phyloP scores from a whole-genome alignment of 306 rosid genomes.

The Cyclanthera cordifolia region DNA sequence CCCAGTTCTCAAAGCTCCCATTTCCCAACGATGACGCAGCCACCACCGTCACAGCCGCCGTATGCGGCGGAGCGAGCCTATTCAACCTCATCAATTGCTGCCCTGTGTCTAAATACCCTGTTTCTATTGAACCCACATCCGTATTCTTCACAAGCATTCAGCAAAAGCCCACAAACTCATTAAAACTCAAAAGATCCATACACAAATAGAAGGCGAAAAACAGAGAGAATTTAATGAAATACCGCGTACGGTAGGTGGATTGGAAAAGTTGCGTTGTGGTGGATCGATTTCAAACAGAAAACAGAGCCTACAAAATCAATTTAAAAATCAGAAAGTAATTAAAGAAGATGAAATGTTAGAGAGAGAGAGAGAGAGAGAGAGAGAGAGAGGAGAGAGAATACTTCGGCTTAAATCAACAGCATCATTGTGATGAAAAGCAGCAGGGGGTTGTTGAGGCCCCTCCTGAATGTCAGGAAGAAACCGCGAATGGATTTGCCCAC shows the following conservation, averaged over 20 bases:
- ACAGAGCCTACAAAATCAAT: conserved; percentile 31
- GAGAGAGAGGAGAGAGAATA: conserved; percentile 19
- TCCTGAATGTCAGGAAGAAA: conserved; percentile 53
- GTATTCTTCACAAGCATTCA: conserved; percentile 21
- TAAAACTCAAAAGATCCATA: not conserved
- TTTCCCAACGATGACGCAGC: conserved; percentile 37
- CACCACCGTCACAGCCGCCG: conserved; percentile 5
- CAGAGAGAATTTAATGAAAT: not conserved
- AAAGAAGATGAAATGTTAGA: not conserved
- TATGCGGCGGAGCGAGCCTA: conserved; percentile 17
- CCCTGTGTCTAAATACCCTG: conserved; percentile 38
- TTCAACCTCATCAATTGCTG: conserved; percentile 30
- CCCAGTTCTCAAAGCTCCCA: conserved; percentile 69
- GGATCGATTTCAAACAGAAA: conserved; percentile 47
- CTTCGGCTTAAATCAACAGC: conserved; percentile 80
- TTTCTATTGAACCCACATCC: conserved; percentile 37
- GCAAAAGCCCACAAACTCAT: not conserved
- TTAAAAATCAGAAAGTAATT: conserved; percentile 8
- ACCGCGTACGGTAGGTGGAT: conserved; percentile 50
- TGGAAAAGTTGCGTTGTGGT: conserved; percentile 35
- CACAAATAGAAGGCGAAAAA: not conserved
- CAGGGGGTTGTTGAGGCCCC: conserved; percentile 53
- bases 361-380: not conserved
- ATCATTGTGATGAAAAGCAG: conserved; percentile 41
- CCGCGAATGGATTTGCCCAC: conserved; percentile 32